phyloP scores from a whole-genome alignment of 495 filamentous ascomycete genomes.

The Neurospora sp. region DNA sequence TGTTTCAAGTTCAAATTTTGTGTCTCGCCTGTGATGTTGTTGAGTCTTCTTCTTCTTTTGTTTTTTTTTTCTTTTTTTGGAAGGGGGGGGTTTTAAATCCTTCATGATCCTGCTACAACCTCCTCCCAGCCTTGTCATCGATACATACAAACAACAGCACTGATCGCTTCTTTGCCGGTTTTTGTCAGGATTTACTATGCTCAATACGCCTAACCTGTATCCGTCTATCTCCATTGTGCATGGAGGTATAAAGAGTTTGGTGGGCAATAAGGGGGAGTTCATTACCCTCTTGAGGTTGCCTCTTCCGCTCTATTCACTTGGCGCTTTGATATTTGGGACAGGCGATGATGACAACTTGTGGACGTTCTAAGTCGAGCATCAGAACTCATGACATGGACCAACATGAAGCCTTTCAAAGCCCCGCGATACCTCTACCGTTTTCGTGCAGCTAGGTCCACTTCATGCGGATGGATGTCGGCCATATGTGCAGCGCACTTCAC shows the following conservation, averaged over 20 bases:
- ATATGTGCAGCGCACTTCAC: neutral
- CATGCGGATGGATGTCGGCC: neutral
- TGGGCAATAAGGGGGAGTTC: neutral
- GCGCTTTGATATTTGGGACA: neutral
- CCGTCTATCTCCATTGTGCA: neutral
- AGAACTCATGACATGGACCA: neutral
- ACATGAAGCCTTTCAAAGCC: neutral
- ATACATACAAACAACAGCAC: neutral
- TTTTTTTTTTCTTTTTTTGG: too few species aligned
- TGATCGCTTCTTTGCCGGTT: neutral
- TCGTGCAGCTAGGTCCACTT: neutral
- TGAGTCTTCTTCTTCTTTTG: neutral
- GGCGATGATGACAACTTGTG: neutral
- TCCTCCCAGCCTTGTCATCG: neutral
- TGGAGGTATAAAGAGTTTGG: neutral
- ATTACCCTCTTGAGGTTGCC: neutral
- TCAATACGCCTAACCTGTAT: neutral
- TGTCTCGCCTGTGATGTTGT: neutral
- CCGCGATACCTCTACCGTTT: neutral
- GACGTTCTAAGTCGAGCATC: neutral
- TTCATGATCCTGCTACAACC: neutral
- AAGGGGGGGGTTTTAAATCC: too few species aligned
- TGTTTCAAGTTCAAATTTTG: neutral
- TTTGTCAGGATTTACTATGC: neutral
- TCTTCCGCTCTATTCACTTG: neutral